Evolutionary conservation across 2,329 filamentous ascomycete genomes (phyloP), one percentile per base, ranked within the genome.

Genomic region (Pleurostoma richardsiae): DNA sequence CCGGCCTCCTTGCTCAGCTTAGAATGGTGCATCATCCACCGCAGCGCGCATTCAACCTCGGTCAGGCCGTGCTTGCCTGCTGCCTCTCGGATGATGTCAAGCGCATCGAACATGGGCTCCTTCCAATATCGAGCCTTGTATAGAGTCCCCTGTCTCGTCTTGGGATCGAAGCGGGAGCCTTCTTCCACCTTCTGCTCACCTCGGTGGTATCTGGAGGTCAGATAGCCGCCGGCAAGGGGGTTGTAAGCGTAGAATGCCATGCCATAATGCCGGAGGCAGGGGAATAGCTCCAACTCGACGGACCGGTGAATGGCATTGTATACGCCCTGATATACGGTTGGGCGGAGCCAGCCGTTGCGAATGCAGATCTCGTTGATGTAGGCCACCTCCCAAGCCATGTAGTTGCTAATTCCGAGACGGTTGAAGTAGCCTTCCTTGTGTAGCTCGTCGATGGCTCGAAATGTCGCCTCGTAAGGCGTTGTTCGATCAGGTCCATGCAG

Each of bases 1-100:
- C 65, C 65, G 4, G 64, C 63, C 29, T 57, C 58, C 11, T 19
- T 46, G 43, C 67, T 70, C 36, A 82, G 58, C 43, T 69, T 63
- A 6, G 78, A 83, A 61, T 90, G 86, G 58, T 89, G 83, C 33
- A 76, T 72, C 31, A 79, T 60, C 85, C 86, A 90, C 48, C 86
- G 72, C 54, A 90, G 69, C 1, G 84, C 84, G 4, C 75, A 78
- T 65, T 90, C 87, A 30, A 87, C 72, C 58, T 85, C 62, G 0
- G 80, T 81, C 49, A 90, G 57, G 1, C 74, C 76, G 58, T 87
- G 75, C 61, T 85, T 83, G 53, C 80, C 66, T 1, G 80, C 77
- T 0, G 80, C 83, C 1, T 72, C 69, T 19, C 19, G 19, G 19
- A 19, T 19, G 19, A 19, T 19, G 19, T 19, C 19, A 19, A 19